Base-by-base conservation (phyloP, 1,139 yeast genomes). In the Hemisphaericaspora subhashii region DNA sequence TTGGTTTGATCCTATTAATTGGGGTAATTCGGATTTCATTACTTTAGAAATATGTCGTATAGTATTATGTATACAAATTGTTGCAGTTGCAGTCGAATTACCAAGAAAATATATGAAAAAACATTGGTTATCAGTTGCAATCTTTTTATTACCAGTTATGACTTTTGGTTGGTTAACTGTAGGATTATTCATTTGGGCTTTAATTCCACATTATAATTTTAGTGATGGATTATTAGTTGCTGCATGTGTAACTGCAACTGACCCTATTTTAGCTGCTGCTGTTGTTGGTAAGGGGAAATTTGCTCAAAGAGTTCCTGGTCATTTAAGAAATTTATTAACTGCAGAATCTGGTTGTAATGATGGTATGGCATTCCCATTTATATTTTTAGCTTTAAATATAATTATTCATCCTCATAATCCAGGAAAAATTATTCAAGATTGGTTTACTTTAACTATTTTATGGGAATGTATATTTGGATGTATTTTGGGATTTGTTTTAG, bases 331-430 rank as follows among this genome's bases (percentile, higher is more conserved):
- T 55, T 66, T 92, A 37, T 66, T 92, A 31, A 80, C 94, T 22
- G 97, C 98, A 0, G 98, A 92, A 58, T 88, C 97, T 0, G 98
- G 96, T 8, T 90, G 97, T 63, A 92, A 92, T 62, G 98, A 92
- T 57, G 98, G 98, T 39, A 86, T 92, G 94, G 98, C 98, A 0
- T 90, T 89, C 58, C 98, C 98, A 0, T 92, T 92, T 57, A 87
- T 89, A 31, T 89, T 74, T 53, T 66, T 90, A 37, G 83, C 96
- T 1, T 60, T 89, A 39, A 75, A 83, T 54, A 59, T 89, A 35
- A 79, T 89, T 38, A 60, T 81, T 16, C 81, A 87, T 55, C 70
- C 75, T 5, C 89, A 89, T 3, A 60, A 86, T 37, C 74, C 81
- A 1, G 74, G 78, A 2, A 81, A 79, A 46, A 86, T 90, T 47